Conservation (phyloP, 1,139 yeast species). For the Nakaseomyces delphensis region DNA sequence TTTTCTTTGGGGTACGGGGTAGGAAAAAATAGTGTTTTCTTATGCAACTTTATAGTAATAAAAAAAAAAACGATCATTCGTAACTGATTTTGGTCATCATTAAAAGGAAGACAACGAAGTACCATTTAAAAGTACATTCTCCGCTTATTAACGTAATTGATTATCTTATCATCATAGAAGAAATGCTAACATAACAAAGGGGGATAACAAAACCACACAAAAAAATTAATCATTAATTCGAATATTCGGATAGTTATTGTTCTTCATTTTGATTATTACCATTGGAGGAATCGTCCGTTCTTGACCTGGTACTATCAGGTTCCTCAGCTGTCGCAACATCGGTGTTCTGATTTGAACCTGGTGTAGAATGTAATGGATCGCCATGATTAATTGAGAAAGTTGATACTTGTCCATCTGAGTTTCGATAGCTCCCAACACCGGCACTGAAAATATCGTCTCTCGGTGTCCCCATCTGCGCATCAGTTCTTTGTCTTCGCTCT, state of each 20-base stretch:
- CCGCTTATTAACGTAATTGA: too few species aligned
- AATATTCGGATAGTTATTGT: background rate
- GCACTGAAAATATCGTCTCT: constrained; percentile 12
- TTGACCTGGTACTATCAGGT: background rate
- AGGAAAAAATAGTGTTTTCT: background rate
- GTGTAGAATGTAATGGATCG: background rate
- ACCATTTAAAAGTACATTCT: too few species aligned
- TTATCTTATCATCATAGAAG: too few species aligned
- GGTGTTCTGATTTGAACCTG: background rate
- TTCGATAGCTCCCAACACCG: constrained; percentile 17
- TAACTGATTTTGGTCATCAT: too few species aligned
- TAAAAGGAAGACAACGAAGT: too few species aligned
- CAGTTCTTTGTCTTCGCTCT: background rate
- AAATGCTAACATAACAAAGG: background rate
- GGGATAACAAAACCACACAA: background rate
- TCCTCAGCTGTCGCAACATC: background rate
- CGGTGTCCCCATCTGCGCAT: background rate
- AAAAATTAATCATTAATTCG: background rate
- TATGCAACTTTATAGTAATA: constrained; percentile 1
- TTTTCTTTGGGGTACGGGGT: background rate
- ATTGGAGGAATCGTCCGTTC: background rate
- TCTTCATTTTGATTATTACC: background rate
- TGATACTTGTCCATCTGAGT: constrained; percentile 14
- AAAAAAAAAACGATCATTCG: too few species aligned
- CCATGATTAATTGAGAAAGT: constrained; percentile 9